A percentile compares a stretch with the other conserved stretches of the same genome.
These are phyloP conservation scores for Suhomyces terraborum DNA, from an alignment of 1,139 yeast genomes.

Conservation along the genomic window DNA sequence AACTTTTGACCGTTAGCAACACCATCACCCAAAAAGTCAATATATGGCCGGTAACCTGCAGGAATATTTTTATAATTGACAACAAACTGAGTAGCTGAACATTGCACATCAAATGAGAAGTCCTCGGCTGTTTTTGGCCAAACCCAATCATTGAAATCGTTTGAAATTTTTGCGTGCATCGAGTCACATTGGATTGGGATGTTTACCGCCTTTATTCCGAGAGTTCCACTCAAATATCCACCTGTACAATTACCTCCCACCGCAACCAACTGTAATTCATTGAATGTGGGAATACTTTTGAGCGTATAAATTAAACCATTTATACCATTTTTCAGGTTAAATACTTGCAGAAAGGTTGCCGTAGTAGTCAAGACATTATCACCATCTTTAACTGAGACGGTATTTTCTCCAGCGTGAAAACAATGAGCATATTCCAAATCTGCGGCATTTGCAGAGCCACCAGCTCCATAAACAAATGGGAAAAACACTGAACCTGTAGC, in stretches of 20 bases:
- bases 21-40: too few relatives aligned
- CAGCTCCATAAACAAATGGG: conserved; percentile 32
- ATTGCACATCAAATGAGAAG: conserved; percentile 10
- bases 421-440: not conserved
- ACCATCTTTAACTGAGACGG: not conserved
- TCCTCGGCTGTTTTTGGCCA: conserved; percentile 18
- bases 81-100: conserved; percentile 18
- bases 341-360: not conserved
- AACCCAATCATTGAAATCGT: conserved; percentile 30
- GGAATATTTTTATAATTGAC: conserved; percentile 28
- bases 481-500: conserved; percentile 29
- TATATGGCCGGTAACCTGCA: conserved; percentile 34
- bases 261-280: not conserved
- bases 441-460: conserved; percentile 20
- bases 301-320: not conserved
- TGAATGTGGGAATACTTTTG: not conserved
- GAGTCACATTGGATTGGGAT: not conserved
- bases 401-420: not conserved
- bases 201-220: not conserved
- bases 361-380: not conserved
- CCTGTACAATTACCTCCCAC: not conserved
- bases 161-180: conserved; percentile 1
- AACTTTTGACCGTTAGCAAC: too few relatives aligned
- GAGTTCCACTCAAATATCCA: not conserved
- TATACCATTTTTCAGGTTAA: not conserved